Evolutionary conservation across 2,329 filamentous ascomycete species (phyloP), one percentile per base, ranked within the genome.

Genomic region (Exophiala sp.): DNA sequence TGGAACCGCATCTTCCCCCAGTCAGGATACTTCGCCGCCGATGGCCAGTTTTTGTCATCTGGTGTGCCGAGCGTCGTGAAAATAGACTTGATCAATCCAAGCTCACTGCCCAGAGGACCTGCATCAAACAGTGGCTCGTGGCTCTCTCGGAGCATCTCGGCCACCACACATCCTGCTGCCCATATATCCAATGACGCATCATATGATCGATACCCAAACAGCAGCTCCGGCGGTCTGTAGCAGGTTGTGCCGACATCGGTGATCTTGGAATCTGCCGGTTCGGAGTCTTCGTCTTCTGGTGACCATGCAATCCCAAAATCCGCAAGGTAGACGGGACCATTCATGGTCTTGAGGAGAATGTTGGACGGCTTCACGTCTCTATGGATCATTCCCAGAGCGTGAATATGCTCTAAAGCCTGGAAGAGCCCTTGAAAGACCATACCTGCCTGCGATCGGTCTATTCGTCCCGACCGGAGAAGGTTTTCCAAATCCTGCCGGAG

Each of bases 221-320:
- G 74, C 1, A 90, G 79, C 64, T 98, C 94, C 0, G 93, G 93
- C 0, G 91, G 80, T 16, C 94, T 82, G 69, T 98, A 98, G 42
- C 86, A 81, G 0, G 90, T 91, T 1, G 91, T 97, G 29, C 93
- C 93, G 21, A 98, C 86, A 65, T 98, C 94, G 6, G 93, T 83
- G 45, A 95, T 85, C 68, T 97, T 97, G 47, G 74, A 62, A 46
- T 80, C 65, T 7, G 73, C 63, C 1, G 80, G 73, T 64, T 98
- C 93, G 11, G 79, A 77, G 2, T 70, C 68, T 4, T 67, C 57
- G 18, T 73, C 68, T 9, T 74, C 66, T 2, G 84, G 79, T 58
- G 84, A 81, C 89, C 89, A 96, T 7, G 90, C 81, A 32, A 93
- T 94, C 43, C 93, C 91, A 70, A 98, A 97, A 66, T 98, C 93